Base-by-base conservation (phyloP, 2,329 filamentous ascomycete species). In the Cladophialophora carrionii region DNA sequence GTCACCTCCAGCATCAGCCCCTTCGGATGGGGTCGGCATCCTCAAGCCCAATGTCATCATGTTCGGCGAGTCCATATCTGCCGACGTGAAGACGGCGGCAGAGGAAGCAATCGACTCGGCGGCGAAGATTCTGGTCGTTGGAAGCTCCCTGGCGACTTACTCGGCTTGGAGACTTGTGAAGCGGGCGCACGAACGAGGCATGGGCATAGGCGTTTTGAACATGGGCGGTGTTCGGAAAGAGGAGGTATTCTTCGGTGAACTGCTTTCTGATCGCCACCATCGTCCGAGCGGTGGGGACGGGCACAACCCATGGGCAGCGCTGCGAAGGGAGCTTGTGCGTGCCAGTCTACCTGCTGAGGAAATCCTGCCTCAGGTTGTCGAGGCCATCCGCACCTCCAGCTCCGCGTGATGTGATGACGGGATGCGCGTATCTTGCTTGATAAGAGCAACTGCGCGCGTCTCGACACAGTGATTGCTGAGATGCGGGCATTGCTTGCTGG, bases 31-130 rank as follows among this genome's bases (percentile, higher is more conserved):
- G 17, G 91, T 87, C 0, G 95, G 94, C 1, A 87, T 98, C 43
- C 77, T 99, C 62, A 98, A 98, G 74, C 95, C 95, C 3, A 91
- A 91, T 0, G 93, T 99, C 1, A 88, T 93, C 72, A 97, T 98
- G 92, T 98, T 98, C 76, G 95, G 95, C 17, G 95, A 98, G 78
- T 93, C 87, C 65, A 96, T 98, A 57, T 81, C 85, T 0, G 77
- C 79, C 1, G 73, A 78, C 1, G 88, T 93, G 41, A 97, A 96
- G 76, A 76, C 80, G 1, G 87, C 87, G 0, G 94, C 93, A 1
- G 93, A 98, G 74, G 79, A 86, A 31, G 90, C 90, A 12, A 87
- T 98, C 57, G 91, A 97, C 73, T 83, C 84, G 31, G 90, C 92
- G 1, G 87, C 87, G 5, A 86, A 87, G 65, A 78, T 98, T 41